Percentiles rank a stretch among this genome's conserved stretches.
phyloP scores from a whole-genome alignment of 306 rosid genomes.

The Fragaria vesca region DNA sequence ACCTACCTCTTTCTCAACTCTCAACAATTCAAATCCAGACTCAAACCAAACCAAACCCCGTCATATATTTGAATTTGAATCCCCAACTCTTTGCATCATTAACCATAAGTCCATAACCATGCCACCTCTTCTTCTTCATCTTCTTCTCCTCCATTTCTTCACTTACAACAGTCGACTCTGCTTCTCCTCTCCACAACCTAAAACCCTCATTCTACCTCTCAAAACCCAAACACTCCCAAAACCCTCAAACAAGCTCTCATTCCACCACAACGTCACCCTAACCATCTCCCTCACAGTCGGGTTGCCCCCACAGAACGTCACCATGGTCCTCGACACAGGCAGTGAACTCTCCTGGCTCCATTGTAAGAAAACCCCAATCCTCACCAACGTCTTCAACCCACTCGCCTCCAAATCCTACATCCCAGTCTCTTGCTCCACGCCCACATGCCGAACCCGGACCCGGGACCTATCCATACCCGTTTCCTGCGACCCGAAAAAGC shows the following conservation, averaged over 20 bases:
- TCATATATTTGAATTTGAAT: background rate
- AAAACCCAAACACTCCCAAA: conserved; percentile 44
- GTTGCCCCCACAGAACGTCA: conserved; percentile 82
- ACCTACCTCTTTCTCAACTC: background rate
- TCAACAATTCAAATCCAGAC: background rate
- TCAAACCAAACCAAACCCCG: background rate
- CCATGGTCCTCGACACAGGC: conserved; percentile 94
- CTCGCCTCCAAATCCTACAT: conserved; percentile 53
- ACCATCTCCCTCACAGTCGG: conserved; percentile 68
- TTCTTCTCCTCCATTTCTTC: conserved; percentile 19
- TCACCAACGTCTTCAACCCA: conserved; percentile 54
- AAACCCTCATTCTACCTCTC: conserved; percentile 48
- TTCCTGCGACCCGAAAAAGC: conserved; percentile 60
- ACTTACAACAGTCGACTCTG: conserved; percentile 1
- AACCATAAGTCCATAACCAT: conserved; percentile 4
- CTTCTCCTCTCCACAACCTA: conserved; percentile 11
- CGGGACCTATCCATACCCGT: conserved; percentile 60
- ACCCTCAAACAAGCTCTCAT: conserved; percentile 48
- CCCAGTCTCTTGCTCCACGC: conserved; percentile 57
- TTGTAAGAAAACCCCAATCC: conserved; percentile 48
- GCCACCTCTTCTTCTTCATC: conserved; percentile 20
- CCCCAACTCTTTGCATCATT: background rate
- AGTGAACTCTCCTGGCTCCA: conserved; percentile 92
- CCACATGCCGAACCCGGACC: conserved; percentile 62
- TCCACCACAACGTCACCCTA: conserved; percentile 73